phyloP scores from a whole-genome alignment of 805 yeast genomes.

The Saccharomycopsis guyanensis region DNA sequence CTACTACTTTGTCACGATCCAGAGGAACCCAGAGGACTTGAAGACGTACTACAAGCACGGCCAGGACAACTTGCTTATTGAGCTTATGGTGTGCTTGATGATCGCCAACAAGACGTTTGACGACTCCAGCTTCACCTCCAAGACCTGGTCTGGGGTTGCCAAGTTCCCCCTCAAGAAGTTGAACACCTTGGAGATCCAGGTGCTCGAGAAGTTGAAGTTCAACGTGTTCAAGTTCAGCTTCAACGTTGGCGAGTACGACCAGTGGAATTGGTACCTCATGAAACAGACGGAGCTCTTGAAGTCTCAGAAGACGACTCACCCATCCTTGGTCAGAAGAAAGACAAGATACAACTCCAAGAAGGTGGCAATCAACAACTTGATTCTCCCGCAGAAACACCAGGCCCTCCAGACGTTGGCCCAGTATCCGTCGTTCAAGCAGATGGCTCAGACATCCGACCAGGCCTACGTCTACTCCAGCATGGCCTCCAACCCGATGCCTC shows the following conservation, averaged over 20 bases:
- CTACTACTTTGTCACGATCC: constrained; percentile 1
- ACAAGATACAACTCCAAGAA: constrained; percentile 1
- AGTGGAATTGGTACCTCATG: not conserved
- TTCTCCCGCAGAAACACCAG: not conserved
- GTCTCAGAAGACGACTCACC: not conserved
- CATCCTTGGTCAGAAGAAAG: not conserved
- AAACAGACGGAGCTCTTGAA: not conserved
- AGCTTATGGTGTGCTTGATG: constrained; percentile 29
- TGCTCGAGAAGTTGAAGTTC: constrained; percentile 2
- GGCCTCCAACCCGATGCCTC: not conserved
- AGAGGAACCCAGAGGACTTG: not conserved
- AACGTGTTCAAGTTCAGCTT: constrained; percentile 6
- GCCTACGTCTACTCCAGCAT: not conserved
- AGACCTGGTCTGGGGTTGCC: constrained; percentile 39
- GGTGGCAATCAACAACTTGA: constrained; percentile 2
- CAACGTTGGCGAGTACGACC: not conserved
- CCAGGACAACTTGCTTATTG: constrained; percentile 14
- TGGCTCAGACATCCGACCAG: not conserved
- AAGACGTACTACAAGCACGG: constrained; percentile 14
- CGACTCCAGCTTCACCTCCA: constrained; percentile 43
- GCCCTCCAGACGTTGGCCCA: not conserved
- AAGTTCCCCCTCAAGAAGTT: constrained; percentile 18
- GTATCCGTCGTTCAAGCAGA: not conserved
- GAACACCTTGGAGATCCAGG: constrained; percentile 14
- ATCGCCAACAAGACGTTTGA: constrained; percentile 39